Conservation (phyloP, 2,329 filamentous ascomycete species). For the Arachnomyces sp. region DNA sequence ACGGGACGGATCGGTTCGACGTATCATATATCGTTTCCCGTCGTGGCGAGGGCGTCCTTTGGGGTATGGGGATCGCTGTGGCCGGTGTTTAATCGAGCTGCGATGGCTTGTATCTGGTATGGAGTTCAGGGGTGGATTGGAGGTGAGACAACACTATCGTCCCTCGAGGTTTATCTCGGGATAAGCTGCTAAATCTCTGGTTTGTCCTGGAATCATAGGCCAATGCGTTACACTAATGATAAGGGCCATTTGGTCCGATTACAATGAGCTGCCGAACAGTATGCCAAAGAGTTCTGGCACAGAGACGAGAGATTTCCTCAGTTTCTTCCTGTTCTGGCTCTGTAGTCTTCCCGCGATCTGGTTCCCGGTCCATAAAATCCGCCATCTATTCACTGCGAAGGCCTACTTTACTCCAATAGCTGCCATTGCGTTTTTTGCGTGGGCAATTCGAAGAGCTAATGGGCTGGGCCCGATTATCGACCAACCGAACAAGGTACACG, state of each 20-base stretch:
- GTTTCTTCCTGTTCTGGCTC: constrained; percentile 83
- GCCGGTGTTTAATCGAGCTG: constrained; percentile 84
- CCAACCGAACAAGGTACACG: constrained; percentile 54
- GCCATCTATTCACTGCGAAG: constrained; percentile 87
- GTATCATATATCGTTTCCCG: constrained; percentile 85
- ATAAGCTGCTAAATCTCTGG: neutral
- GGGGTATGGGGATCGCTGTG: constrained; percentile 84
- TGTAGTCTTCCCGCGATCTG: constrained; percentile 73
- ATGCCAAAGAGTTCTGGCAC: constrained; percentile 60
- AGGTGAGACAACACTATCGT: constrained; percentile 32
- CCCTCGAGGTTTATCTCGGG: neutral
- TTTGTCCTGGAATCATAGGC: constrained; percentile 32
- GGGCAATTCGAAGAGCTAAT: constrained; percentile 72
- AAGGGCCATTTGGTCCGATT: constrained; percentile 63
- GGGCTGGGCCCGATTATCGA: constrained; percentile 76
- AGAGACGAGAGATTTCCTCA: constrained; percentile 64
- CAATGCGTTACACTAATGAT: constrained; percentile 87
- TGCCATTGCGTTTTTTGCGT: constrained; percentile 80
- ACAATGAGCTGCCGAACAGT: constrained; percentile 55
- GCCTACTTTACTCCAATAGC: constrained; percentile 73
- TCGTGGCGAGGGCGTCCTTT: constrained; percentile 68
- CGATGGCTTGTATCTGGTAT: constrained; percentile 82
- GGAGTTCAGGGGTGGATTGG: constrained; percentile 81
- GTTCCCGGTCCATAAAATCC: constrained; percentile 81
- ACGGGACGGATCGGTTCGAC: constrained; percentile 77